A percentile compares a stretch with the other conserved stretches of the same genome.
Evolutionary conservation across 495 filamentous ascomycete genomes (phyloP).

Genomic region (Neurospora discreta): DNA sequence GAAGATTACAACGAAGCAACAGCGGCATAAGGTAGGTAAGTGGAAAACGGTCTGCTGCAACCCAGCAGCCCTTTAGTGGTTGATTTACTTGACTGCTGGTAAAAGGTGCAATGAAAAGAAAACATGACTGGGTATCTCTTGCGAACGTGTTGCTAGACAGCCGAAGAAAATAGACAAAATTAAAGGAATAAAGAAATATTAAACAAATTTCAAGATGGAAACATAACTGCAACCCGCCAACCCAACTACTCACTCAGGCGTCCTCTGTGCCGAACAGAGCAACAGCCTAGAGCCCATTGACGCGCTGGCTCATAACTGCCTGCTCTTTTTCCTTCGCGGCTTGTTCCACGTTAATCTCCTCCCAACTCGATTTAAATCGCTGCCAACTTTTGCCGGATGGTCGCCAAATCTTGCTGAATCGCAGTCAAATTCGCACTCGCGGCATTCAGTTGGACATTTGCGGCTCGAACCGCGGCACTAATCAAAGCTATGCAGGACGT

Average conservation of each 20-base stretch:
- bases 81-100: not conserved
- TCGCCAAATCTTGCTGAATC: not conserved
- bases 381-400: not conserved
- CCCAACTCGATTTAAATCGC: not conserved
- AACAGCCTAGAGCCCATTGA: not conserved
- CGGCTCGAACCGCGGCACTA: not conserved
- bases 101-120: not conserved
- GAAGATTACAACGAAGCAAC: not conserved
- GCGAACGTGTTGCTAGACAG: not conserved
- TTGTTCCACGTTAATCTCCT: not conserved
- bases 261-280: not conserved
- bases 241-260: not conserved
- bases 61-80: not conserved
- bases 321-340: not conserved
- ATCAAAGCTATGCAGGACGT: not conserved
- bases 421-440: not conserved
- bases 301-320: not conserved
- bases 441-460: not conserved
- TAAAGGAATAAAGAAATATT: no score
- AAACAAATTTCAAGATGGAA: not conserved
- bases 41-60: not conserved
- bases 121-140: not conserved
- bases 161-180: no score
- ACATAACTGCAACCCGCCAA: not conserved
- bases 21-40: not conserved